Evolutionary conservation across 2,329 filamentous ascomycete species (phyloP).

Genomic region (Hymenoscyphus repandus): DNA sequence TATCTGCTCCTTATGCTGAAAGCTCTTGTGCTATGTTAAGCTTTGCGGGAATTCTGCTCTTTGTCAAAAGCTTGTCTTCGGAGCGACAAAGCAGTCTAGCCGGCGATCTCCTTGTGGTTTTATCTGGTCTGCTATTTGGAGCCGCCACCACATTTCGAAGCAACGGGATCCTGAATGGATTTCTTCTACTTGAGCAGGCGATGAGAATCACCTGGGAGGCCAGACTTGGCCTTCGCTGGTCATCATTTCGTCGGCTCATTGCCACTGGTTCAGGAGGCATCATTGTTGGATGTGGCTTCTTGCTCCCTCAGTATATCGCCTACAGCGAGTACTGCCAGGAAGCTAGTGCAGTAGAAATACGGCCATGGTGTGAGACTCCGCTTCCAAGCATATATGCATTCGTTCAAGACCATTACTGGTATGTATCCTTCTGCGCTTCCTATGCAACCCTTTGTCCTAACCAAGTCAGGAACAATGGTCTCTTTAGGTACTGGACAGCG

Average conservation of each 20-base stretch:
- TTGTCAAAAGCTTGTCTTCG: conserved; percentile 45
- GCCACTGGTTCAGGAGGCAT: conserved; percentile 62
- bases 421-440: conserved; percentile 31
- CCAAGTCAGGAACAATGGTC: conserved; percentile 69
- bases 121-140: conserved; percentile 65
- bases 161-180: conserved; percentile 80
- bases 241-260: conserved; percentile 46
- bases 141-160: conserved; percentile 69
- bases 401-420: conserved; percentile 91
- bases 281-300: conserved; percentile 60
- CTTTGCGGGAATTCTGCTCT: conserved; percentile 67
- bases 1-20: conserved; percentile 83
- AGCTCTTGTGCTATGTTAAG: conserved; percentile 72
- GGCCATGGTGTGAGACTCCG: conserved; percentile 70
- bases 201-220: conserved; percentile 48
- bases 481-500: conserved; percentile 84
- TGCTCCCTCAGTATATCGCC: conserved; percentile 69
- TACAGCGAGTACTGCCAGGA: conserved; percentile 64
- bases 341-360: conserved; percentile 27
- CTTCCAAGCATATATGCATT: conserved; percentile 86
- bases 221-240: conserved; percentile 36
- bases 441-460: conserved; percentile 1
- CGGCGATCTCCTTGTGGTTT: conserved; percentile 47
- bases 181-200: conserved; percentile 56
- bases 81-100: conserved; percentile 29